Evolutionary conservation across 1,284 basidiomycete species (phyloP), one percentile per base, ranked within the genome.

Genomic region (Testicularia cyperi): DNA sequence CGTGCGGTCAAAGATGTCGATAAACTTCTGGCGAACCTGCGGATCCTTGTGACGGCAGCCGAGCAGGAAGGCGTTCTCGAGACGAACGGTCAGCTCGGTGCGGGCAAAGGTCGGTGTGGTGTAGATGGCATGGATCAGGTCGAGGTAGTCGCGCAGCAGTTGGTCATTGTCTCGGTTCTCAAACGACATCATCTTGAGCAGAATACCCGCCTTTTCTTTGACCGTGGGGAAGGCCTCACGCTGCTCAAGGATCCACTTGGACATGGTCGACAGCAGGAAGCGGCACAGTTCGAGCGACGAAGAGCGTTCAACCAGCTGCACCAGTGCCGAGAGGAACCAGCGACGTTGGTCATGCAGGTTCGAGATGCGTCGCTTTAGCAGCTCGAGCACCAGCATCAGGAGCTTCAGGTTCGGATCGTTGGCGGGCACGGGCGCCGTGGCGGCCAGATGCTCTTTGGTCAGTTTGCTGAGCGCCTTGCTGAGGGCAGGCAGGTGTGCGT

Each of bases 81-180:
- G 82, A 13, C 91, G 85, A 38, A 90, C 87, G 0, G 95, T 99
- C 49, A 98, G 81, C 67, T 99, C 95, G 49, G 90, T 95, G 38
- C 92, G 85, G 16, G 89, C 85, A 27, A 98, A 81, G 5, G 81
- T 80, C 3, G 90, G 86, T 33, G 92, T 88, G 8, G 87, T 88
- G 79, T 97, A 99, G 69, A 99, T 92, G 64, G 92, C 88, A 72
- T 90, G 88, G 56, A 99, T 88, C 45, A 98, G 82, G 56, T 90
- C 86, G 51, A 98, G 81, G 75, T 92, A 98, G 38, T 86, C 84
- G 48, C 86, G 84, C 77, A 90, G 89, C 4, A 98, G 81, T 10
- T 68, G 84, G 21, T 83, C 81, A 55, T 86, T 86, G 35, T 88
- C 85, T 29, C 82, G 82, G 14, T 67, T 57, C 78, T 98, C 94